phyloP scores from a whole-genome alignment of 257 asterid species.

The Paraleonurus japonicus region DNA sequence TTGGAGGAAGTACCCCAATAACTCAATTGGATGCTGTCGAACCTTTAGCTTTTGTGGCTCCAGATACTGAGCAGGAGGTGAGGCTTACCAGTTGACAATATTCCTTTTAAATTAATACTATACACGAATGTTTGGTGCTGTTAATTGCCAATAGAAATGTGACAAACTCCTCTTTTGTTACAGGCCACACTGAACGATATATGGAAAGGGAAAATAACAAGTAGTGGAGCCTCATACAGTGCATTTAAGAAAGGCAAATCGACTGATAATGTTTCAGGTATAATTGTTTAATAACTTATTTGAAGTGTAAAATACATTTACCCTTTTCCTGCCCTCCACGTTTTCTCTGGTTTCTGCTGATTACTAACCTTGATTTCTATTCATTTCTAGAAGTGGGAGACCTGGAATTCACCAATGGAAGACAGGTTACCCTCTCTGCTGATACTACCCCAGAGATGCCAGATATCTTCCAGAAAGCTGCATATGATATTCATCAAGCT shows the following conservation, averaged over 20 bases:
- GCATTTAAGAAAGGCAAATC: slow-evolving; percentile 57
- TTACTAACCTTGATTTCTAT: slow-evolving; percentile 2
- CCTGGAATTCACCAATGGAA: slow-evolving; percentile 40
- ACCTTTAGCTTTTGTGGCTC: slow-evolving; percentile 87
- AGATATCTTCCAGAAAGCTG: slow-evolving; percentile 33
- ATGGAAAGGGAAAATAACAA: slow-evolving; percentile 67
- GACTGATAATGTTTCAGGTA: slow-evolving; percentile 63
- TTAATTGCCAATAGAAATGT: slow-evolving; percentile 21
- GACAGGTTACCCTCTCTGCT: slow-evolving; percentile 34
- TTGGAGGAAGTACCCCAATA: slow-evolving; percentile 68
- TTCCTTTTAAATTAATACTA: background rate
- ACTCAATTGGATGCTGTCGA: slow-evolving; percentile 53
- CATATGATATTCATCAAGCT: slow-evolving; percentile 34
- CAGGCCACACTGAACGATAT: slow-evolving; percentile 72
- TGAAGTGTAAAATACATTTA: background rate
- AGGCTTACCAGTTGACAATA: slow-evolving; percentile 22
- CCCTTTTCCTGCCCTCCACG: background rate
- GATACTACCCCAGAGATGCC: slow-evolving; percentile 38
- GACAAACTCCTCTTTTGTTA: slow-evolving; percentile 15
- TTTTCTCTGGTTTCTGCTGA: slow-evolving; percentile 1
- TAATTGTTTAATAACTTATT: background rate
- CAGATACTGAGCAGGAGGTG: slow-evolving; percentile 86
- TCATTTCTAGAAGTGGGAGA: slow-evolving; percentile 41
- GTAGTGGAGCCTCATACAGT: slow-evolving; percentile 64
- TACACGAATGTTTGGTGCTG: background rate